phyloP scores from a whole-genome alignment of 2,329 filamentous ascomycete genomes.

The Colletotrichum aenigma region DNA sequence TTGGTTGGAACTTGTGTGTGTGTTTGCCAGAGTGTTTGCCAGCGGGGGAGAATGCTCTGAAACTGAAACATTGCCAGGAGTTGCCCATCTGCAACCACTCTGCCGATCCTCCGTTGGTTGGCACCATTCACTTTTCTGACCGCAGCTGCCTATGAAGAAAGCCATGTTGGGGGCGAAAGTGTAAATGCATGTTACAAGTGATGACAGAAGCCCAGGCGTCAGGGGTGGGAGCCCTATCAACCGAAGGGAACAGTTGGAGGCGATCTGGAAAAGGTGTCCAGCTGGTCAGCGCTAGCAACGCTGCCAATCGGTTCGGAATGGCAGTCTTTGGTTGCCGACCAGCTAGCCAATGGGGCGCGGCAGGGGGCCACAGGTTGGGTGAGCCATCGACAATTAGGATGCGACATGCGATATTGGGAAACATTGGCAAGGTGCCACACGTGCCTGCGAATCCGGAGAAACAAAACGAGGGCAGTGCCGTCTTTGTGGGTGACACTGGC shows the following conservation, averaged over 20 bases:
- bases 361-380: not conserved
- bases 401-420: slow-evolving; percentile 1
- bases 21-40: not conserved
- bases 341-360: not conserved
- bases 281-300: slow-evolving; percentile 13
- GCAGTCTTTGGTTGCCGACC: not conserved
- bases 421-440: not conserved
- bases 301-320: not conserved
- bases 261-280: not conserved
- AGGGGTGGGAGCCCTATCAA: not conserved
- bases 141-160: not conserved
- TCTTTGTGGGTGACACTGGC: not conserved
- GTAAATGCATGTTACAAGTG: not conserved
- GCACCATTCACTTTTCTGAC: not conserved
- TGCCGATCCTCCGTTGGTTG: not conserved
- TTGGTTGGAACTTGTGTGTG: not conserved
- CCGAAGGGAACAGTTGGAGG: not conserved
- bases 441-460: not conserved
- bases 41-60: not conserved
- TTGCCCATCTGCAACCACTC: not conserved
- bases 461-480: not conserved
- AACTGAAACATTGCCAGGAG: not conserved
- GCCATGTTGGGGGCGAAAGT: not conserved
- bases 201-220: not conserved
- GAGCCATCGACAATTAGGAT: slow-evolving; percentile 8